Evolutionary conservation across 805 yeast species (phyloP).

Genomic region (Candida nonsorbophila): DNA sequence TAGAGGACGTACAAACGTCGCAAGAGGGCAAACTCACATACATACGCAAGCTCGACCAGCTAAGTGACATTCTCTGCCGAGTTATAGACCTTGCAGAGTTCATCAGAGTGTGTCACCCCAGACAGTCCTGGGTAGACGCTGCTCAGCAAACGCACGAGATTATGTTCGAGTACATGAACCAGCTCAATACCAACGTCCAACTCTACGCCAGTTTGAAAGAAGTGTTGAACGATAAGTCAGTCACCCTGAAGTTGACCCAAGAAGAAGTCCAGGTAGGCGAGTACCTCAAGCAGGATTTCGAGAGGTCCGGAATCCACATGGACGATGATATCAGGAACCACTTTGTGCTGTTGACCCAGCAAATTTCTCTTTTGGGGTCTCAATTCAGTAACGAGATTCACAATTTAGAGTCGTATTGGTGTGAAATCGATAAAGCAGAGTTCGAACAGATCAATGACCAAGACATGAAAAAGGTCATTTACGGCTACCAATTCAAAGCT

Average conservation of each 20-base stretch:
- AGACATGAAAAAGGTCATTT: slow-evolving; percentile 19
- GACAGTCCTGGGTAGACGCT: slow-evolving; percentile 59
- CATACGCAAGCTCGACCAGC: slow-evolving; percentile 67
- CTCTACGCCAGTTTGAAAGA: slow-evolving; percentile 55
- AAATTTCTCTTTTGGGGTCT: slow-evolving; percentile 78
- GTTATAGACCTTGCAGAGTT: slow-evolving; percentile 94
- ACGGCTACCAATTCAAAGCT: slow-evolving; percentile 18
- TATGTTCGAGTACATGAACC: slow-evolving; percentile 91
- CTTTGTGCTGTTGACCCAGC: slow-evolving; percentile 75
- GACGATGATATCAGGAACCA: slow-evolving; percentile 55
- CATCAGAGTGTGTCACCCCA: slow-evolving; percentile 84
- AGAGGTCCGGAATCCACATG: slow-evolving; percentile 85
- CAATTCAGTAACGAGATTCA: slow-evolving; percentile 55
- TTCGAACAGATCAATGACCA: slow-evolving; percentile 20
- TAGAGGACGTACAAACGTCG: slow-evolving; percentile 29
- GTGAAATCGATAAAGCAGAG: slow-evolving; percentile 25
- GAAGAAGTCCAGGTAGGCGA: slow-evolving; percentile 85
- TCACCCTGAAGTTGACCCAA: slow-evolving; percentile 35
- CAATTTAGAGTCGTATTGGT: slow-evolving; percentile 28
- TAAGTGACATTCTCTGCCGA: slow-evolving; percentile 84
- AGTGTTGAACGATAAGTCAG: slow-evolving; percentile 42
- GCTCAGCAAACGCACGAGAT: slow-evolving; percentile 86
- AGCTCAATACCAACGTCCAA: slow-evolving; percentile 76
- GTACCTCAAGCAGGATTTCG: slow-evolving; percentile 76
- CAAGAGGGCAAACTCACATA: slow-evolving; percentile 42